Evolutionary conservation across 345 rosid species (phyloP).

Genomic region (Eucalyptus cladocalyx): DNA sequence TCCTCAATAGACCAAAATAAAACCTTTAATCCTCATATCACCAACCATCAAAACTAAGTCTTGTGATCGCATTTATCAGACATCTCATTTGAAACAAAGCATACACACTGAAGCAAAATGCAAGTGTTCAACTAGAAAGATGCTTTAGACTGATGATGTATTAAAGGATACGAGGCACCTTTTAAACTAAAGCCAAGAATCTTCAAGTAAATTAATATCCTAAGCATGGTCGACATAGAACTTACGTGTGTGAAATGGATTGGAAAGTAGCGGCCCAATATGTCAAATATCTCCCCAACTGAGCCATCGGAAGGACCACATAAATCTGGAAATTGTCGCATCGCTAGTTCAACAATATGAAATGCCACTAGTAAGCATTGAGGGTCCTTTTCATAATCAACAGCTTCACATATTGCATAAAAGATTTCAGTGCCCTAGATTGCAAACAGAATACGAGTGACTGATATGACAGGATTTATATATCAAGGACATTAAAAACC

Average conservation of each 20-base stretch:
- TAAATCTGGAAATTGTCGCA: slow-evolving; percentile 51
- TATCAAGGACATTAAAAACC: not conserved
- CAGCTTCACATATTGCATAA: slow-evolving; percentile 56
- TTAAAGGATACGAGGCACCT: not conserved
- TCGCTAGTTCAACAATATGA: slow-evolving; percentile 61
- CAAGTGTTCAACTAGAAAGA: not conserved
- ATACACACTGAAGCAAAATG: not conserved
- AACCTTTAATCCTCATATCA: not conserved
- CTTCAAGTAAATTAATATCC: not conserved
- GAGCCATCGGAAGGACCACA: slow-evolving; percentile 45
- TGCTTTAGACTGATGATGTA: not conserved
- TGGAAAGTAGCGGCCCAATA: slow-evolving; percentile 75
- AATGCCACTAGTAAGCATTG: slow-evolving; percentile 69
- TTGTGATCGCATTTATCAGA: not conserved
- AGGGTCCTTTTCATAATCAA: slow-evolving; percentile 92
- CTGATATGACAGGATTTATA: not conserved
- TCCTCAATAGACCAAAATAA: not conserved
- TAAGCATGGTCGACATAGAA: not conserved
- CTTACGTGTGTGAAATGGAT: slow-evolving; percentile 95
- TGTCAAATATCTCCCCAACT: slow-evolving; percentile 50
- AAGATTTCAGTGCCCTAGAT: slow-evolving; percentile 49
- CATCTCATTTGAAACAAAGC: not conserved
- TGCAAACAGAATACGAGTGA: not conserved
- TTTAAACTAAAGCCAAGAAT: not conserved
- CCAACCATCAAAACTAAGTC: not conserved